Conservation (phyloP, 2,329 filamentous ascomycete species). For the Phyllosticta citrichinensis region DNA sequence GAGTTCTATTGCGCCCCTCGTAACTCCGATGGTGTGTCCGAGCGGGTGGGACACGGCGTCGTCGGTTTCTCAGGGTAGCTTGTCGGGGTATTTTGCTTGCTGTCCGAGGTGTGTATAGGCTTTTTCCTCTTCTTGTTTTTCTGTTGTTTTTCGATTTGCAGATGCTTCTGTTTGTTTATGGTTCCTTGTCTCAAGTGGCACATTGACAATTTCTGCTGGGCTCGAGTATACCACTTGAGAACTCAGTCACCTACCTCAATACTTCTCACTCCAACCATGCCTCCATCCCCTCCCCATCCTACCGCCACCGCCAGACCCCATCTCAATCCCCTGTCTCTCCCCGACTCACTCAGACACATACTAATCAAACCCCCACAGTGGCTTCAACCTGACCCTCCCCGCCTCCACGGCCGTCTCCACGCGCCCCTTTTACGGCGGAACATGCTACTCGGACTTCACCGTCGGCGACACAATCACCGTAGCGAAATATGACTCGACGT, state of each 20-base stretch:
- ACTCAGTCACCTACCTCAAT: no score
- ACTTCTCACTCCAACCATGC: no score
- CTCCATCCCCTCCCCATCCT: no score
- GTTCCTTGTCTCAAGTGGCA: not conserved
- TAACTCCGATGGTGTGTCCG: slow-evolving; percentile 20
- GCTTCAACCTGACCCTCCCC: slow-evolving; percentile 16
- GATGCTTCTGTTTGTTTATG: not conserved
- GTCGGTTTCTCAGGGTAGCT: slow-evolving; percentile 15
- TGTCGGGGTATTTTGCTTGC: slow-evolving; percentile 20
- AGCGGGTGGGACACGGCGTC: slow-evolving; percentile 17
- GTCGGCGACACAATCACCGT: slow-evolving; percentile 14
- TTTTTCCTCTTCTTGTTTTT: not conserved
- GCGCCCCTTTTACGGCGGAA: slow-evolving; percentile 20
- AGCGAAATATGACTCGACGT: slow-evolving; percentile 14
- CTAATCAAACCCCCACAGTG: slow-evolving; percentile 7
- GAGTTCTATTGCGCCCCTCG: slow-evolving; percentile 18
- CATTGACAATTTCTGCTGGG: no score
- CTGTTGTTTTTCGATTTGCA: not conserved
- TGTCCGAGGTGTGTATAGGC: slow-evolving; percentile 17
- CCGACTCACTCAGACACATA: not conserved
- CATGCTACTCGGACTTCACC: slow-evolving; percentile 18
- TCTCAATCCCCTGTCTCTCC: not conserved
- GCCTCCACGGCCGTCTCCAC: slow-evolving; percentile 12
- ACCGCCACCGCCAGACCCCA: no score
- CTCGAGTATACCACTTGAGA: no score